These are phyloP conservation scores for Phragmites australis DNA, from an alignment of 176 grass and related monocot species.

Conservation along the genomic window DNA sequence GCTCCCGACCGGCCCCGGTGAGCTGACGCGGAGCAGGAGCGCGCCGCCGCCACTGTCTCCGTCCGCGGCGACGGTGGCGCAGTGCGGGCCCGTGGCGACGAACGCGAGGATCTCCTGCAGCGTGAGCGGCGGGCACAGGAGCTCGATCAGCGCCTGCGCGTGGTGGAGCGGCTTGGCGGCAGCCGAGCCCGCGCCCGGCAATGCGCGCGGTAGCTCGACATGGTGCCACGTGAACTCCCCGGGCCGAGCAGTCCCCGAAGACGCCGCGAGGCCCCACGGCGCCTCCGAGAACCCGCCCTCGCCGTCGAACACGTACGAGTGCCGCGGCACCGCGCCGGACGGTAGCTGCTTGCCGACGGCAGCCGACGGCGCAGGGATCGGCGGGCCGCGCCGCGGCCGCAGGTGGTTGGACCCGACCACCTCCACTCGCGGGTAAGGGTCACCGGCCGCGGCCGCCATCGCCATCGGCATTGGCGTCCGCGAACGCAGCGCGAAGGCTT, in stretches of 20 bases:
- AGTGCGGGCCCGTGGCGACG: slow-evolving; percentile 75
- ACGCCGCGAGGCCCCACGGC: slow-evolving; percentile 31
- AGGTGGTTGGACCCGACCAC: neutral
- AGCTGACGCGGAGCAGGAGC: slow-evolving; percentile 73
- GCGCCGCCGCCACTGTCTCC: slow-evolving; percentile 37
- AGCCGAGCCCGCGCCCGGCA: slow-evolving; percentile 18
- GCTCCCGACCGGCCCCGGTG: slow-evolving; percentile 65
- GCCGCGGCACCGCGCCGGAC: slow-evolving; percentile 57
- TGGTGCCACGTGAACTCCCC: slow-evolving; percentile 76
- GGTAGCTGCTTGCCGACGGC: slow-evolving; percentile 38
- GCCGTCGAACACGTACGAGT: slow-evolving; percentile 66
- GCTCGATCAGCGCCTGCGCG: slow-evolving; percentile 78
- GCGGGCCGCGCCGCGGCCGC: neutral
- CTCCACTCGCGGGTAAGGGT: neutral
- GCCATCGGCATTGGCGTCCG: slow-evolving; percentile 32
- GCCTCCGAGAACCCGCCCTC: slow-evolving; percentile 45
- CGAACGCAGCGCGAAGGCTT: neutral
- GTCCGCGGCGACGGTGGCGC: slow-evolving; percentile 39
- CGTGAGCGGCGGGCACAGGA: slow-evolving; percentile 84
- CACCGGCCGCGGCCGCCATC: slow-evolving; percentile 24
- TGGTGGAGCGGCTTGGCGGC: slow-evolving; percentile 60
- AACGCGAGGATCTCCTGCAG: slow-evolving; percentile 92
- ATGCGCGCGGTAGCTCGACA: slow-evolving; percentile 69
- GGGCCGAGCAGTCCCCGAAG: neutral
- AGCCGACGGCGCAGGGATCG: slow-evolving; percentile 12